phyloP scores from a whole-genome alignment of 306 rosid species.

The Neltuma alba region DNA sequence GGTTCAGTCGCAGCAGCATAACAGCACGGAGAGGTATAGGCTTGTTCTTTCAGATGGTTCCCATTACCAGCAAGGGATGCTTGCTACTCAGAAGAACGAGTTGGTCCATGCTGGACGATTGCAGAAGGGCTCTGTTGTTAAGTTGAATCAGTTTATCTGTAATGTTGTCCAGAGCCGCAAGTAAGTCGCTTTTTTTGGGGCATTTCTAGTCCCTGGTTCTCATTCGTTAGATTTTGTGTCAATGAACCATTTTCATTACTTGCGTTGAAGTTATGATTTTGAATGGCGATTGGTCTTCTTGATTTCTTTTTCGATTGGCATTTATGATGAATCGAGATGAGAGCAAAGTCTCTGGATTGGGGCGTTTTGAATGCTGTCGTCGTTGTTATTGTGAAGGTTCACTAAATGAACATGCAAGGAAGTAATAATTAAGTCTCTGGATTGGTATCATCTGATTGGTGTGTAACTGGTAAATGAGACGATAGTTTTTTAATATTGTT shows the following conservation, averaged over 20 bases:
- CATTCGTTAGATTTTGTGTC: background rate
- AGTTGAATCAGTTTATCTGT: conserved; percentile 54
- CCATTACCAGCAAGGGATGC: conserved; percentile 72
- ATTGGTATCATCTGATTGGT: background rate
- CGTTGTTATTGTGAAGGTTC: background rate
- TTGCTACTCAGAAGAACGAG: conserved; percentile 63
- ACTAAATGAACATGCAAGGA: background rate
- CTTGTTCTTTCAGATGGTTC: conserved; percentile 71
- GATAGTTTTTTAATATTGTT: background rate
- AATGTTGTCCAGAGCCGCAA: conserved; percentile 65
- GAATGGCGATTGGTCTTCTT: background rate
- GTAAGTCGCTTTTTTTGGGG: conserved; percentile 43
- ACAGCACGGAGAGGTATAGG: conserved; percentile 59
- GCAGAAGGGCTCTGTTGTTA: conserved; percentile 69
- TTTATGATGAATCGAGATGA: background rate
- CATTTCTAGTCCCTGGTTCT: background rate
- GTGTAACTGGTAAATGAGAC: background rate
- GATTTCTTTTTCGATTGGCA: background rate
- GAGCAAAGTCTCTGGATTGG: background rate
- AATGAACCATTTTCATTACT: background rate
- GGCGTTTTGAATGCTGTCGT: background rate
- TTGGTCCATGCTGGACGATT: conserved; percentile 54
- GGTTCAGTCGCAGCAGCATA: conserved; percentile 50
- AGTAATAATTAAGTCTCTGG: background rate
- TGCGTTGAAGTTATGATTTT: background rate